Percentiles rank a stretch among this genome's conserved stretches.
These are phyloP conservation scores for Chamaecrista fasciculata DNA, from an alignment of 306 rosid species.

Conservation along the genomic window DNA sequence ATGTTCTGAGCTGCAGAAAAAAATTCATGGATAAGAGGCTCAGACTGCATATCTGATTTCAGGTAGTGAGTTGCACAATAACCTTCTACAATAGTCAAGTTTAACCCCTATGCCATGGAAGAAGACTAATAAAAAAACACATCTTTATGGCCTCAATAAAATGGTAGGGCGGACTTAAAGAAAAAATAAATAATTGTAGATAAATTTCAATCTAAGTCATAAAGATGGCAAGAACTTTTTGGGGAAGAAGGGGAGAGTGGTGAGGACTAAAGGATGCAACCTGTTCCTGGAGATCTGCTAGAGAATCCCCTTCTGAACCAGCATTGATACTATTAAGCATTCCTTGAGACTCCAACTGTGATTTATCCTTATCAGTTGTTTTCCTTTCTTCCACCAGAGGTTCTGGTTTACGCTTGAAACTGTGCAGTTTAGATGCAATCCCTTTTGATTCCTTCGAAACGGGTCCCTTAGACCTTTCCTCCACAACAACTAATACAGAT, in stretches of 20 bases:
- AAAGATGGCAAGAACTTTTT: not conserved
- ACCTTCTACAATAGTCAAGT: slow-evolving; percentile 19
- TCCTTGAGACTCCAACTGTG: slow-evolving; percentile 33
- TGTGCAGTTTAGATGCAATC: slow-evolving; percentile 77
- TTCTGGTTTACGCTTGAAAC: slow-evolving; percentile 71
- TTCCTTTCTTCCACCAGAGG: slow-evolving; percentile 48
- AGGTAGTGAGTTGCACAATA: slow-evolving; percentile 15
- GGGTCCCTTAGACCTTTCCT: slow-evolving; percentile 68
- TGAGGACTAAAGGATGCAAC: slow-evolving; percentile 46
- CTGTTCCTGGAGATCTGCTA: slow-evolving; percentile 86
- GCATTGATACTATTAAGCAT: slow-evolving; percentile 49
- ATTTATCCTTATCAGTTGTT: slow-evolving; percentile 32
- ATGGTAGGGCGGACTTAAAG: slow-evolving; percentile 8
- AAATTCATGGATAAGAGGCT: not conserved
- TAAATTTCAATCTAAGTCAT: slow-evolving; percentile 17
- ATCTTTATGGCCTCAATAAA: slow-evolving; percentile 18
- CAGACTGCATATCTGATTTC: not conserved
- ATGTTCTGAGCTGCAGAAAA: slow-evolving; percentile 18
- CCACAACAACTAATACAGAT: slow-evolving; percentile 56
- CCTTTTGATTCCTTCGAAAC: slow-evolving; percentile 79
- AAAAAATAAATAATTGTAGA: not conserved
- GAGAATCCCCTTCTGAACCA: slow-evolving; percentile 57
- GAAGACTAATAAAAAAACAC: slow-evolving; percentile 5
- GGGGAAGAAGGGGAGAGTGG: slow-evolving; percentile 5
- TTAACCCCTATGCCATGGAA: slow-evolving; percentile 10